A percentile compares a stretch with the other conserved stretches of the same genome.
phyloP scores from a whole-genome alignment of 805 yeast genomes.

The Scheffersomyces spartinae region DNA sequence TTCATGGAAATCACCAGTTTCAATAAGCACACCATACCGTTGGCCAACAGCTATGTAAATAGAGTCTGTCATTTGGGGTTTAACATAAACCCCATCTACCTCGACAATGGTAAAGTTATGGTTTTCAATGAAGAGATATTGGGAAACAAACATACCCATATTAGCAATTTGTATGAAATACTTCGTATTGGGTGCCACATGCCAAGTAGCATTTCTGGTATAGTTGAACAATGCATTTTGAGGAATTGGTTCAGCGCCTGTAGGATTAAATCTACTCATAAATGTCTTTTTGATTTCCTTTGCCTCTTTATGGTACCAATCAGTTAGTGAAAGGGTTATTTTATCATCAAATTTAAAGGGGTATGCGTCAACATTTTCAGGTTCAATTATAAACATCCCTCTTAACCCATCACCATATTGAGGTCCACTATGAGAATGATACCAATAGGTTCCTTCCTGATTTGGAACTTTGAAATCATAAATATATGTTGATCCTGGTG shows the following conservation, averaged over 20 bases:
- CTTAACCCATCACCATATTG: conserved; percentile 75
- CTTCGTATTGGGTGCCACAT: conserved; percentile 47
- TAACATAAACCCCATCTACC: conserved; percentile 41
- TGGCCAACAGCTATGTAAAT: conserved; percentile 72
- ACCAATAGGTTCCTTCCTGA: conserved; percentile 53
- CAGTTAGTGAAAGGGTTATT: conserved; percentile 42
- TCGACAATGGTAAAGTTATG: conserved; percentile 31
- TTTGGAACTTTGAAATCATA: conserved; percentile 27
- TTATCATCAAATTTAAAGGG: conserved; percentile 60
- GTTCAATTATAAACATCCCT: conserved; percentile 53
- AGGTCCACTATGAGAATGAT: conserved; percentile 67
- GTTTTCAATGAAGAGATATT: conserved; percentile 29
- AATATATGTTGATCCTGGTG: conserved; percentile 25
- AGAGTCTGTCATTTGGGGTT: conserved; percentile 43
- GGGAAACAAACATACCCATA: conserved; percentile 65
- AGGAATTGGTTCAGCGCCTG: conserved; percentile 80
- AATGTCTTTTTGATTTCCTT: conserved; percentile 35
- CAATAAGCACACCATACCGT: conserved; percentile 59
- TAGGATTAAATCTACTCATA: conserved; percentile 59
- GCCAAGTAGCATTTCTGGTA: conserved; percentile 42
- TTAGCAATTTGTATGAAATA: conserved; percentile 56
- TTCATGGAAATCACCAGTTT: conserved; percentile 33
- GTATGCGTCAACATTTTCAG: conserved; percentile 22
- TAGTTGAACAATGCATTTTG: conserved; percentile 57
- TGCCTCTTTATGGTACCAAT: conserved; percentile 51